Evolutionary conservation across 1,284 basidiomycete species (phyloP).

Genomic region (Ustilago curta): DNA sequence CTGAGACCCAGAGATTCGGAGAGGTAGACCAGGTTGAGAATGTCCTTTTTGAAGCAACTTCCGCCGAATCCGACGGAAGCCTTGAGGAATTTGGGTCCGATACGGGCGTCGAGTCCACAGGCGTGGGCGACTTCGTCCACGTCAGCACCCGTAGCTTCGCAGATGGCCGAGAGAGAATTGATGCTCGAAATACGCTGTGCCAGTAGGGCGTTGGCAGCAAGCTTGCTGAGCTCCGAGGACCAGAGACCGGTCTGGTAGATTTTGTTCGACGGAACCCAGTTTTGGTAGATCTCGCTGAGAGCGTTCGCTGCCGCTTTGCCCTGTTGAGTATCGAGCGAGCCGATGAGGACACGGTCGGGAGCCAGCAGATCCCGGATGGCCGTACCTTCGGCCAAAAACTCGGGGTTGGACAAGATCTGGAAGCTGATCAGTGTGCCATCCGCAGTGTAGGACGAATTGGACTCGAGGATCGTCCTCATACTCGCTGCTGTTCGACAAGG

Average conservation of each 20-base stretch:
- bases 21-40: slow-evolving; percentile 94
- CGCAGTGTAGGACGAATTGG: slow-evolving; percentile 77
- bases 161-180: slow-evolving; percentile 98
- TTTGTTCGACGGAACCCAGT: slow-evolving; percentile 90
- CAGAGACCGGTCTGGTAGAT: slow-evolving; percentile 96
- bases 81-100: slow-evolving; percentile 95
- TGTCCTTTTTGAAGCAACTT: slow-evolving; percentile 90
- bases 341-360: slow-evolving; percentile 96
- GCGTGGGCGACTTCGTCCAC: slow-evolving; percentile 97
- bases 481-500: slow-evolving; percentile 98
- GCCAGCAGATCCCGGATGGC: slow-evolving; percentile 87
- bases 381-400: slow-evolving; percentile 98
- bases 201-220: slow-evolving; percentile 98
- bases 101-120: slow-evolving; percentile 89
- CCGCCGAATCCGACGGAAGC: slow-evolving; percentile 97
- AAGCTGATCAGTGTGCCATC: slow-evolving; percentile 85
- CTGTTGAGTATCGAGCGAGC: slow-evolving; percentile 87
- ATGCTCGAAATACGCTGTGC: slow-evolving; percentile 95
- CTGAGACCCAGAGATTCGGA: slow-evolving; percentile 92
- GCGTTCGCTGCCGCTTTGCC: slow-evolving; percentile 84
- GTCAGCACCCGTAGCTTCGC: slow-evolving; percentile 99
- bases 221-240: slow-evolving; percentile 98
- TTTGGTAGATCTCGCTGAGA: slow-evolving; percentile 84
- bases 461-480: slow-evolving; percentile 98
- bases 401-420: slow-evolving; percentile 98